Percentiles rank a stretch among this genome's conserved stretches.
Conservation (phyloP, 2,329 filamentous ascomycete genomes). For the Akanthomyces muscarius region DNA sequence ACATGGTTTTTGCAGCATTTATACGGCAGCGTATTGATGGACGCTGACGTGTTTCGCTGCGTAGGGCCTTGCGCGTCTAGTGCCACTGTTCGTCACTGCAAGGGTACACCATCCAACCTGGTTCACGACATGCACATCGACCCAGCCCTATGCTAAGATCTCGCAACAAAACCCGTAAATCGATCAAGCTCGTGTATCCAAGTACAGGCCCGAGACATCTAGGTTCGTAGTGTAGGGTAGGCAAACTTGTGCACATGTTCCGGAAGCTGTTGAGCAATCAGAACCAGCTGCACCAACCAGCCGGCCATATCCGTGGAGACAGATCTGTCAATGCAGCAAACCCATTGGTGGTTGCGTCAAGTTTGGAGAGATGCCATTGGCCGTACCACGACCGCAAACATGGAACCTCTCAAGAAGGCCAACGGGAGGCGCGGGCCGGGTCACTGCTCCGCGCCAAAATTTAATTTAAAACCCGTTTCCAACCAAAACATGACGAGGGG, state of each 20-base stretch:
- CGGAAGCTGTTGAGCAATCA: not conserved
- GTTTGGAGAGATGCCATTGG: not conserved
- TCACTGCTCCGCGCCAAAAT: not conserved
- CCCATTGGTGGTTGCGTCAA: not conserved
- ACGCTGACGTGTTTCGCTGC: not conserved
- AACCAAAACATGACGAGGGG: not conserved
- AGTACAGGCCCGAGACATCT: too few relatives aligned
- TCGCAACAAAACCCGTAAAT: too few relatives aligned
- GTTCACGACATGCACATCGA: too few relatives aligned
- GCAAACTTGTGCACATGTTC: not conserved
- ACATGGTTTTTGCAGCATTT: too few relatives aligned
- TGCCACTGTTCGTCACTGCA: not conserved
- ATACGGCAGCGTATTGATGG: not conserved
- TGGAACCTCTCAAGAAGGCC: not conserved
- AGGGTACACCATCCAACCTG: not conserved
- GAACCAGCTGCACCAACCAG: not conserved
- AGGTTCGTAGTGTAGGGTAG: not conserved
- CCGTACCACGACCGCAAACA: not conserved
- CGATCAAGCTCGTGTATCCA: too few relatives aligned
- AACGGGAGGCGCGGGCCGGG: not conserved
- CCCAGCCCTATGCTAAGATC: not conserved
- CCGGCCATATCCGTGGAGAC: not conserved
- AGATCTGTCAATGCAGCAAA: not conserved
- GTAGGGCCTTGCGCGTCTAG: not conserved
- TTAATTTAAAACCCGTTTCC: not conserved